Evolutionary conservation across 2,329 filamentous ascomycete genomes (phyloP).

Genomic region (Fusarium begoniae): DNA sequence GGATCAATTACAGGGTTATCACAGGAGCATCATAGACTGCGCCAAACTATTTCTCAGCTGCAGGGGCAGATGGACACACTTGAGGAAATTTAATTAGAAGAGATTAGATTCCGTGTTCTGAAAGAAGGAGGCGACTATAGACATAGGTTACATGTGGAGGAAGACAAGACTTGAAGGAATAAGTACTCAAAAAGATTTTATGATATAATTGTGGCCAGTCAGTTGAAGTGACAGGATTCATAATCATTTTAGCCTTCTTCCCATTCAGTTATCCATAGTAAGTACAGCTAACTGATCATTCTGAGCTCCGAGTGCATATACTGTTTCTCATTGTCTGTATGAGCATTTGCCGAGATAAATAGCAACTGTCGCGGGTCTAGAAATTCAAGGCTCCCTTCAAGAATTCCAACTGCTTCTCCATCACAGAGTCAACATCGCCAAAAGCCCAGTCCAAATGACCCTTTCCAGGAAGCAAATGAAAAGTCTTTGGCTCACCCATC

Average conservation of each 20-base stretch:
- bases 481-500: not conserved
- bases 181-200: not conserved
- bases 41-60: not conserved
- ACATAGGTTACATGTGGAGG: fast-evolving
- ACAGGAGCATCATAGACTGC: not conserved
- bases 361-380: not conserved
- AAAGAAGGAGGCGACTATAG: fast-evolving
- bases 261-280: no score
- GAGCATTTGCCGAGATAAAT: no score
- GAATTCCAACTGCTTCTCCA: not conserved
- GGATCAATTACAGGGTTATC: not conserved
- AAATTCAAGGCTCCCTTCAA: not conserved
- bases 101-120: not conserved
- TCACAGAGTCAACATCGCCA: not conserved
- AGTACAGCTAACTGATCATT: not conserved
- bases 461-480: not conserved
- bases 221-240: not conserved
- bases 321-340: not conserved
- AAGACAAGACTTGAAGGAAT: not conserved
- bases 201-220: not conserved
- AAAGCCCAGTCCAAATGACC: not conserved
- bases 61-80: not conserved
- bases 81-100: not conserved
- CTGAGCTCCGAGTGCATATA: not conserved
- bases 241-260: not conserved